phyloP scores from a whole-genome alignment of 257 asterid species.

The Thymus mandschuricus region DNA sequence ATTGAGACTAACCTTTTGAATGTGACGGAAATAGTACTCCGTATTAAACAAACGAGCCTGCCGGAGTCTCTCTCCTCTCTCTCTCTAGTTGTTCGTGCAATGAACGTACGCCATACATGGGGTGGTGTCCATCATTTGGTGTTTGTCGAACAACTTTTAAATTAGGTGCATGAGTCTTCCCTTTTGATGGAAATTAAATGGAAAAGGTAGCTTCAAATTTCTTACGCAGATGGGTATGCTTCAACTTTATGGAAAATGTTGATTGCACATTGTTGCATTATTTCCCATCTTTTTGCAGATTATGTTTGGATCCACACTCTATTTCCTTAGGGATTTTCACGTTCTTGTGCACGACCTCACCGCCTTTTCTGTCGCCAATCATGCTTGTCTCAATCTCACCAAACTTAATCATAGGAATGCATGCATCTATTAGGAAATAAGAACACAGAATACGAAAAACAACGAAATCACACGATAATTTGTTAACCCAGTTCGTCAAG shows the following conservation, averaged over 20 bases:
- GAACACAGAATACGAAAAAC: no score
- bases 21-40: no score
- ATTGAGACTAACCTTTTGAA: no score
- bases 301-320: constrained; percentile 16
- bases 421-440: no score
- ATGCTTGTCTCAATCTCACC: constrained; percentile 1
- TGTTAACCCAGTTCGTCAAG: no score
- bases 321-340: constrained; percentile 25
- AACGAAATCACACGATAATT: no score
- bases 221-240: constrained; percentile 5
- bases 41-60: no score
- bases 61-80: background rate
- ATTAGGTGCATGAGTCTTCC: background rate
- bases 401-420: background rate
- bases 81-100: constrained; percentile 7
- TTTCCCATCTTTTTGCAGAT: constrained; percentile 6
- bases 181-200: constrained; percentile 6
- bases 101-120: background rate
- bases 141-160: constrained; percentile 1
- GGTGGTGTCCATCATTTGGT: constrained; percentile 1
- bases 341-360: constrained; percentile 40
- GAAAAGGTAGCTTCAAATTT: background rate
- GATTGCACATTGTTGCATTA: constrained; percentile 7
- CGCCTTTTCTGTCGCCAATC: constrained; percentile 35
- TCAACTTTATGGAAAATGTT: constrained; percentile 21